Evolutionary conservation across 2,329 filamentous ascomycete genomes (phyloP), one percentile per base, ranked within the genome.

Genomic region (Lachnellula subtilissima): DNA sequence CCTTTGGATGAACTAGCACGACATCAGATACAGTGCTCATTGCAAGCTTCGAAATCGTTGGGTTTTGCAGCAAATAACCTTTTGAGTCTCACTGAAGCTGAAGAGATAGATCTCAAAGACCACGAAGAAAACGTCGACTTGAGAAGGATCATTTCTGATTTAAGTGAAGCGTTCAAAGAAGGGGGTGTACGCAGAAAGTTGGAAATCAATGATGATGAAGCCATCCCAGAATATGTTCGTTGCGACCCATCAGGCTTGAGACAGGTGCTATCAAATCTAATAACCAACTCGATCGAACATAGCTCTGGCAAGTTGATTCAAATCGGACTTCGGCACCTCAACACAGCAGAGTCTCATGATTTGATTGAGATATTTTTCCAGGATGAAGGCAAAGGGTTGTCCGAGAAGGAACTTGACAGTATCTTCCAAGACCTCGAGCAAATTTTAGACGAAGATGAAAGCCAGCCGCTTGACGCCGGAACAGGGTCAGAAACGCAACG

Each of bases 41-140:
- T 96, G 66, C 94, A 90, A 1, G 91, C 91, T 4, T 96, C 91
- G 0, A 95, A 95, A 67, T 94, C 90, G 0, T 75, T 96, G 23
- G 92, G 96, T 5, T 95, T 94, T 68, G 89, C 95, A 9, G 95
- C 96, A 72, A 96, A 96, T 61, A 91, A 96, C 68, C 77, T 96
- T 1, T 76, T 96, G 1, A 91, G 95, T 65, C 75, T 96, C 23
- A 95, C 91, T 1, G 92, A 94, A 68, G 88, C 87, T 0, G 91
- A 95, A 69, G 87, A 91, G 8, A 46, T 55, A 6, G 54, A 59
- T 14, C 56, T 60, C 22, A 39, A 61, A 42, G 50, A 52, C 23
- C 55, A 61, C 15, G 61, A 61, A 25, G 59, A 63, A 23, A 57
- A 61, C 36, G 50, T 63, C 1, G 54, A 63, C 39, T 48, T 63